Percentiles rank a stretch among this genome's conserved stretches.
Evolutionary conservation across 2,329 filamentous ascomycete genomes (phyloP).

Genomic region (Hypoxylon sp.): DNA sequence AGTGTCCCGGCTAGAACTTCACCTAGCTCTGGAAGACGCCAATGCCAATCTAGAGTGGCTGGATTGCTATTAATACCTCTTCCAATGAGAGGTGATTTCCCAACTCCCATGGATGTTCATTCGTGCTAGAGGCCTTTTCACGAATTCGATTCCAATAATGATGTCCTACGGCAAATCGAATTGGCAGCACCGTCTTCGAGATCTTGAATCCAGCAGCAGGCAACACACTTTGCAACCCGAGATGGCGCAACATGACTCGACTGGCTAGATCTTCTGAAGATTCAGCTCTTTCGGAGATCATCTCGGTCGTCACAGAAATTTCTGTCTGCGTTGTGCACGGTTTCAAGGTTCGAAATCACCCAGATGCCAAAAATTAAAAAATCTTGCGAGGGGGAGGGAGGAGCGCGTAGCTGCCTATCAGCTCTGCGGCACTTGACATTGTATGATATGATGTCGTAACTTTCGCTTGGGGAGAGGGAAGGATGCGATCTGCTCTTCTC

Average conservation of each 20-base stretch:
- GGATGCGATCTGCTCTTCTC: conserved; percentile 24
- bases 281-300: conserved; percentile 32
- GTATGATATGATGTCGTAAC: conserved; percentile 34
- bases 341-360: conserved; percentile 37
- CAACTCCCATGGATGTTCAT: neutral
- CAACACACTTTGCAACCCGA: neutral
- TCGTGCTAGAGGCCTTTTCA: neutral
- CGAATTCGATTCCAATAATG: neutral
- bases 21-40: conserved; percentile 6
- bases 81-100: conserved; percentile 1
- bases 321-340: conserved; percentile 34
- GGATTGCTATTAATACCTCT: conserved; percentile 16
- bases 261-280: too few relatives aligned
- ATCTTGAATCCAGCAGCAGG: conserved; percentile 1
- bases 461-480: too few relatives aligned
- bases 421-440: conserved; percentile 38
- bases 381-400: conserved; percentile 26
- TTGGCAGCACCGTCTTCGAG: neutral
- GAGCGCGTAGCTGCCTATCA: conserved; percentile 36
- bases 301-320: conserved; percentile 40
- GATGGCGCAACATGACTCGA: conserved; percentile 8
- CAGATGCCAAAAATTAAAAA: conserved; percentile 29
- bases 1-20: conserved; percentile 20
- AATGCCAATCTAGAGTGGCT: conserved; percentile 10
- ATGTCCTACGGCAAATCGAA: neutral